phyloP scores from a whole-genome alignment of 1,139 yeast genomes.

The Candida mesenterica region DNA sequence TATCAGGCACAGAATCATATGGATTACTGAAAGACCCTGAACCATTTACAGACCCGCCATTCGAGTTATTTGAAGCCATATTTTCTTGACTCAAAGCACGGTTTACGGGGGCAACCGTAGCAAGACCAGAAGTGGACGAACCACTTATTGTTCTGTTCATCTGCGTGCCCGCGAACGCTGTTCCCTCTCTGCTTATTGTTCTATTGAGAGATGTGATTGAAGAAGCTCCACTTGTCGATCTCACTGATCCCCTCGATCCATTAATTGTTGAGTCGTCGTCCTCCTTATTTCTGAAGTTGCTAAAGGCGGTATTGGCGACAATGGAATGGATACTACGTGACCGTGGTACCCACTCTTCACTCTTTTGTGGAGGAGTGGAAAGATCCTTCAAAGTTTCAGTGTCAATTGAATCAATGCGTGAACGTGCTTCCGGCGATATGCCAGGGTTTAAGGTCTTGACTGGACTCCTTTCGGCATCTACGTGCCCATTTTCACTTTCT shows the following conservation, averaged over 20 bases:
- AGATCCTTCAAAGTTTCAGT: not conserved
- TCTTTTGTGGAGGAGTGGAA: constrained; percentile 12
- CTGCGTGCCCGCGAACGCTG: too few relatives aligned
- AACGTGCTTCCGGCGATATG: too few relatives aligned
- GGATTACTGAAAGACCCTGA: too few relatives aligned
- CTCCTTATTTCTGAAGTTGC: constrained; percentile 31
- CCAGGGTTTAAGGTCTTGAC: too few relatives aligned
- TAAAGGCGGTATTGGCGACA: constrained; percentile 44
- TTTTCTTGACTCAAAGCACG: too few relatives aligned
- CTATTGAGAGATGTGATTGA: not conserved
- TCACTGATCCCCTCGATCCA: constrained; percentile 1
- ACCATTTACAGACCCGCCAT: too few relatives aligned
- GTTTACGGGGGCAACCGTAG: too few relatives aligned
- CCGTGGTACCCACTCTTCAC: constrained; percentile 7
- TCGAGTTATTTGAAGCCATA: too few relatives aligned
- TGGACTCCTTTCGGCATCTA: too few relatives aligned
- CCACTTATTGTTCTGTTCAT: not conserved
- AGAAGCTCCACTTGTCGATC: constrained; percentile 1
- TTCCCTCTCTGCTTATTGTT: not conserved
- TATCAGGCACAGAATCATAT: too few relatives aligned
- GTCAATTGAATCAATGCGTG: constrained; percentile 14
- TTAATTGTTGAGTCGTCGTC: constrained; percentile 3
- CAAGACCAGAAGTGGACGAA: too few relatives aligned
- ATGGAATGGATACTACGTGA: constrained; percentile 25
- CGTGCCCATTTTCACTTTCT: too few relatives aligned